Evolutionary conservation across 495 filamentous ascomycete genomes (phyloP).

Genomic region (Penicillium manginii): DNA sequence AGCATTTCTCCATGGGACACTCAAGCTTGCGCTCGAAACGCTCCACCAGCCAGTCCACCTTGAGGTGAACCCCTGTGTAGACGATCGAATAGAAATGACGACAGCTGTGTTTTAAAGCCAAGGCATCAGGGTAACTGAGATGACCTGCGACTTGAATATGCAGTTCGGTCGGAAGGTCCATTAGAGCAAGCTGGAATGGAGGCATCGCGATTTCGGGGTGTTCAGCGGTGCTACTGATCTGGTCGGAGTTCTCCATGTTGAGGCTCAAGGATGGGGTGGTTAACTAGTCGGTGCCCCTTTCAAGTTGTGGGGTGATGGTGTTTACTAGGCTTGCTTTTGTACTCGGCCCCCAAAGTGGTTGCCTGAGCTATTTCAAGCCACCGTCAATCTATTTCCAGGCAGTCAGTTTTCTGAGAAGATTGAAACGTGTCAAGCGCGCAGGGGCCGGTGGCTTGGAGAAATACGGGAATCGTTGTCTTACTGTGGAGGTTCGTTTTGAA

Average conservation of each 20-base stretch:
- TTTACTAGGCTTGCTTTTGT: not conserved
- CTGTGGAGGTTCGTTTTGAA: not conserved
- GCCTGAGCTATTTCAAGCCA: not conserved
- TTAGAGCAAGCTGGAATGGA: not conserved
- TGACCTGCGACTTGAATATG: conserved; percentile 77
- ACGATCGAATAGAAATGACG: conserved; percentile 66
- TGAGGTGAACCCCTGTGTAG: conserved; percentile 65
- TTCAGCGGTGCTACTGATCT: too few species aligned
- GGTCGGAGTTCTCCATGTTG: not conserved
- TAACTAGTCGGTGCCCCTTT: too few species aligned
- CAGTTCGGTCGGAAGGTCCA: conserved; percentile 63
- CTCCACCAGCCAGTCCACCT: conserved; percentile 69
- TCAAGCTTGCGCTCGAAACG: conserved; percentile 53
- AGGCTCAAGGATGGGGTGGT: not conserved
- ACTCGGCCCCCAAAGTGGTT: not conserved
- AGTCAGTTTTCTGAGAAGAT: not conserved
- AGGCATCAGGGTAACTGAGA: conserved; percentile 73
- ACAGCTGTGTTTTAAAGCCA: conserved; percentile 68
- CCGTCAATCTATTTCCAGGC: not conserved
- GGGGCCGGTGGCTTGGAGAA: not conserved
- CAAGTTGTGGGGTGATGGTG: too few species aligned
- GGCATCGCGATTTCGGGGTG: too few species aligned
- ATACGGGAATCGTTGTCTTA: not conserved
- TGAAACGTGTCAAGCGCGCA: not conserved
- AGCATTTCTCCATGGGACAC: conserved; percentile 53